A percentile compares a stretch with the other conserved stretches of the same genome.
These are phyloP conservation scores for Aurifilum marmelostoma DNA, from an alignment of 2,329 filamentous ascomycete species.

Conservation along the genomic window DNA sequence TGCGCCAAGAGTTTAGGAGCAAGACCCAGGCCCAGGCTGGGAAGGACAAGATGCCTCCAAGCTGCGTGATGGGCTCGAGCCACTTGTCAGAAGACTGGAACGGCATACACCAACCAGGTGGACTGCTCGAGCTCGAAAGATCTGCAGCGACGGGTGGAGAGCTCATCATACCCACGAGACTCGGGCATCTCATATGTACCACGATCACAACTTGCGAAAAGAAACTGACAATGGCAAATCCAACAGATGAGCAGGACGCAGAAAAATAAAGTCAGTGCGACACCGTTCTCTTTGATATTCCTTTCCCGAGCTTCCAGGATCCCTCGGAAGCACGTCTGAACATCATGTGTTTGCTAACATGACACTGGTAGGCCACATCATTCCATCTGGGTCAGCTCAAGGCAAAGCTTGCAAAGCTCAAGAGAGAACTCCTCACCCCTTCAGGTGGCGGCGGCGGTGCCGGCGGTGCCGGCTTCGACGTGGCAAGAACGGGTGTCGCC, in stretches of 20 bases:
- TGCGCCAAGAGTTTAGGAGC: background rate
- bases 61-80: background rate
- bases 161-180: background rate
- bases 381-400: constrained; percentile 96
- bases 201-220: background rate
- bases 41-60: background rate
- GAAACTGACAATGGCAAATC: background rate
- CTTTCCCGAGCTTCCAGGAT: background rate
- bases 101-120: background rate
- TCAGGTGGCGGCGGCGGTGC: constrained; percentile 78
- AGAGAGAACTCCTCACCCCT: constrained; percentile 91
- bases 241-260: constrained; percentile 42
- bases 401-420: constrained; percentile 96
- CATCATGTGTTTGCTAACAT: background rate
- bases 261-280: constrained; percentile 74
- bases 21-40: background rate
- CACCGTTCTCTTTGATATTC: background rate
- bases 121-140: background rate
- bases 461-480: constrained; percentile 89
- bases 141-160: background rate
- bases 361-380: constrained; percentile 64
- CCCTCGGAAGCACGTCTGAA: background rate
- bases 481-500: constrained; percentile 94
- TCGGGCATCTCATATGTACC: background rate
- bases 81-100: background rate